Evolutionary conservation across 345 rosid species (phyloP).

Genomic region (Gossypioides kirkii): DNA sequence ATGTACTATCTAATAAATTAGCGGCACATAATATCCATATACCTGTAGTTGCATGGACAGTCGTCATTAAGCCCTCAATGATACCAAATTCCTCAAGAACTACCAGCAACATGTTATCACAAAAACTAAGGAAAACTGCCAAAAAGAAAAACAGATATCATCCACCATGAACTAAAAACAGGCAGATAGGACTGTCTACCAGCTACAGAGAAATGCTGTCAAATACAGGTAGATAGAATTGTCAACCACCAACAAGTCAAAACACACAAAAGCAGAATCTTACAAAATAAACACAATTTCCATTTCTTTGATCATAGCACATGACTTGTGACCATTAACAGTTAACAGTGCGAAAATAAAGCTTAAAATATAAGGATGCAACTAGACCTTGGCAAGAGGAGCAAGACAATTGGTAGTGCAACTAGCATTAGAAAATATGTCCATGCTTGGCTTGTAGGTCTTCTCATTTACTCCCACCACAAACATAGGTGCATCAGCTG

Average conservation of each 20-base stretch:
- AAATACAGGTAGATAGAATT: not conserved
- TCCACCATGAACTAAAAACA: not conserved
- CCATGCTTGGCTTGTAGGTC: slow-evolving; percentile 78
- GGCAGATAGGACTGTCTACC: not conserved
- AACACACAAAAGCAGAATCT: not conserved
- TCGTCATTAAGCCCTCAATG: slow-evolving; percentile 95
- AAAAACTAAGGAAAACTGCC: not conserved
- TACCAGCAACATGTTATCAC: slow-evolving; percentile 44
- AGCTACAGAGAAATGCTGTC: not conserved
- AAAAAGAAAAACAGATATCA: not conserved
- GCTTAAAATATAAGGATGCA: slow-evolving; percentile 13
- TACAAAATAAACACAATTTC: not conserved
- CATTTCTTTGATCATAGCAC: not conserved
- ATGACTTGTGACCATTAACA: not conserved
- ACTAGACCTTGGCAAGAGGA: slow-evolving; percentile 94
- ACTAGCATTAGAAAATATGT: slow-evolving; percentile 96
- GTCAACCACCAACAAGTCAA: not conserved
- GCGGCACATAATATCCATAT: slow-evolving; percentile 14
- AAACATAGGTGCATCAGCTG: slow-evolving; percentile 99
- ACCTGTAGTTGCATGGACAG: slow-evolving; percentile 99
- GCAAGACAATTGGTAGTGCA: slow-evolving; percentile 99
- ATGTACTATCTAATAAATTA: not conserved
- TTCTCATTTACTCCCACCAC: slow-evolving; percentile 96
- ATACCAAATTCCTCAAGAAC: slow-evolving; percentile 97
- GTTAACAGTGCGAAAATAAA: not conserved